Percentiles rank a stretch among this genome's conserved stretches.
Evolutionary conservation across 495 filamentous ascomycete species (phyloP).

Genomic region (Xeromyces bisporus): DNA sequence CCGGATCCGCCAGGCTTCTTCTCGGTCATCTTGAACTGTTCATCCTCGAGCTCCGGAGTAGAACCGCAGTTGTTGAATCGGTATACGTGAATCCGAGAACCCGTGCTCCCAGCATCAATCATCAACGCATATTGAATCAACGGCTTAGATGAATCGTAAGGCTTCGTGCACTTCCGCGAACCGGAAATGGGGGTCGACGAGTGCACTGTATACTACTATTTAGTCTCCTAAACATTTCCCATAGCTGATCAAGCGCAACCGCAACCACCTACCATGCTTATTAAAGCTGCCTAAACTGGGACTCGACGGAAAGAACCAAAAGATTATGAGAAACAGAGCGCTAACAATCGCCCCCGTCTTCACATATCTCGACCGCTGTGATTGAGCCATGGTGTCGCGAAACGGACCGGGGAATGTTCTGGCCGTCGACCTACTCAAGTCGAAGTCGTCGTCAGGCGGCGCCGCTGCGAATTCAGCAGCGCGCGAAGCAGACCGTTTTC

Average conservation of each 20-base stretch:
- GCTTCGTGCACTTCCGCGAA: conserved; percentile 54
- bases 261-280: conserved; percentile 20
- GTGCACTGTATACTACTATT: conserved; percentile 18
- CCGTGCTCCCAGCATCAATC: conserved; percentile 96
- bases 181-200: conserved; percentile 9
- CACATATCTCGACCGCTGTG: conserved; percentile 58
- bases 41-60: conserved; percentile 85
- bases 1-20: conserved; percentile 64
- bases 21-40: conserved; percentile 78
- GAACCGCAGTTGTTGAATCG: conserved; percentile 96
- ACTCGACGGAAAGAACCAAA: conserved; percentile 50
- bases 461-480: conserved; percentile 9
- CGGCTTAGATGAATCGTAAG: conserved; percentile 70
- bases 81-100: conserved; percentile 95
- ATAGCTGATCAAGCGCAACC: too few species aligned
- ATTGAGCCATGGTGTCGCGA: conserved; percentile 42
- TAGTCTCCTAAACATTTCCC: too few species aligned
- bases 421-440: conserved; percentile 5
- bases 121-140: conserved; percentile 94
- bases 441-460: conserved; percentile 2
- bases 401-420: conserved; percentile 7
- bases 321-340: conserved; percentile 55
- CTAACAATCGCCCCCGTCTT: conserved; percentile 69
- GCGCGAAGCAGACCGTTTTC: conserved; percentile 20
- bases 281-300: conserved; percentile 17